Conservation (phyloP, 192 early-diverging fungal genomes). For the Rhizophagus prolifer region DNA sequence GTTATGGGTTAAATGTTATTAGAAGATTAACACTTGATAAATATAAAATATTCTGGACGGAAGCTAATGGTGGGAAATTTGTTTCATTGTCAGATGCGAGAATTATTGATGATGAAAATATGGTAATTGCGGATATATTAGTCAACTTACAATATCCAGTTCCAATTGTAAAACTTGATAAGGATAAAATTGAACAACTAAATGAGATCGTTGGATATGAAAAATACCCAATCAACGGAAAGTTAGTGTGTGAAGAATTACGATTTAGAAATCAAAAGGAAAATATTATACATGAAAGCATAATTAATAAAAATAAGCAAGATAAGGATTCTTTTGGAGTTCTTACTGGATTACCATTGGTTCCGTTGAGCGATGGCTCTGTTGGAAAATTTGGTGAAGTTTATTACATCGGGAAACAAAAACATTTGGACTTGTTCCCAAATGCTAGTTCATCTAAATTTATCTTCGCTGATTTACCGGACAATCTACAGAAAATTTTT, state of each 20-base stretch:
- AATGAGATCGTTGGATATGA: neutral
- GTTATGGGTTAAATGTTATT: neutral
- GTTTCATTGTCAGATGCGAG: neutral
- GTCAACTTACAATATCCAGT: neutral
- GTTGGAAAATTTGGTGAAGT: neutral
- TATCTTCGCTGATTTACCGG: neutral
- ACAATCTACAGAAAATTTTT: neutral
- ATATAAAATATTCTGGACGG: neutral
- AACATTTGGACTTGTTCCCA: neutral
- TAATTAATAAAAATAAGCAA: neutral
- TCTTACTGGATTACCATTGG: neutral
- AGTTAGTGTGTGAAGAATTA: neutral
- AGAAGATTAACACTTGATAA: too few relatives aligned
- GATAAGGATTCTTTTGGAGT: neutral
- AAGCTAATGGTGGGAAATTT: neutral
- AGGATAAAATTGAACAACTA: neutral
- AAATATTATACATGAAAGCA: too few relatives aligned
- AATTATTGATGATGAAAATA: neutral
- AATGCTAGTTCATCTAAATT: neutral
- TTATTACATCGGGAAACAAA: neutral
- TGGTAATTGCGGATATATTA: neutral
- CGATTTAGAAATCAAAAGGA: too few relatives aligned
- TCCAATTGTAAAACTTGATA: neutral
- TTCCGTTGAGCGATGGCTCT: neutral
- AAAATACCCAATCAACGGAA: neutral